Evolutionary conservation across 805 yeast species (phyloP).

Genomic region (Sungouiella blattae): DNA sequence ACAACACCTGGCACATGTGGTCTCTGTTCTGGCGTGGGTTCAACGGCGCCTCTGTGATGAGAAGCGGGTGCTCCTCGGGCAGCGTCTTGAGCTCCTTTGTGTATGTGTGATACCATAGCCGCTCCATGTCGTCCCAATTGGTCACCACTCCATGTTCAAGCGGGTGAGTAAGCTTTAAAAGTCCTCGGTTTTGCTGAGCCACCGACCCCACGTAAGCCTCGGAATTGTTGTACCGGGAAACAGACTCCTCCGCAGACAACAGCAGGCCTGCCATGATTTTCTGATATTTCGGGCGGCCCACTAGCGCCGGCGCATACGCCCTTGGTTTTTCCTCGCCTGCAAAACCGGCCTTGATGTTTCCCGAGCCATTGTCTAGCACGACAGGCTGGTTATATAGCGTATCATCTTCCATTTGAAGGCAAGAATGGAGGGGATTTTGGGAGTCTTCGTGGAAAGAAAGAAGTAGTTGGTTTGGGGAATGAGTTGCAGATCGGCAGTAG

Average conservation of each 20-base stretch:
- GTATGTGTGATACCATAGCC: slow-evolving; percentile 70
- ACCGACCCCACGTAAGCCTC: slow-evolving; percentile 70
- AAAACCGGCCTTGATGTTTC: slow-evolving; percentile 81
- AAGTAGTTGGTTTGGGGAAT: not conserved
- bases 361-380: slow-evolving; percentile 65
- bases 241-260: slow-evolving; percentile 15
- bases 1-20: slow-evolving; percentile 58
- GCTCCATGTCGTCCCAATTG: slow-evolving; percentile 86
- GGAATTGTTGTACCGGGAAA: slow-evolving; percentile 14
- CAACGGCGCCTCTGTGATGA: slow-evolving; percentile 86
- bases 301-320: slow-evolving; percentile 55
- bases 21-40: slow-evolving; percentile 65
- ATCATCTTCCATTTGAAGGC: slow-evolving; percentile 16
- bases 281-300: slow-evolving; percentile 82
- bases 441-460: not conserved
- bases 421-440: no score
- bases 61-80: slow-evolving; percentile 80
- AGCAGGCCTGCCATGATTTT: slow-evolving; percentile 66
- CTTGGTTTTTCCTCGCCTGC: slow-evolving; percentile 89
- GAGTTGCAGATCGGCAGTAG: not conserved
- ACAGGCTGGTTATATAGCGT: slow-evolving; percentile 43
- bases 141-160: slow-evolving; percentile 73
- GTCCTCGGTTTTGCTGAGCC: slow-evolving; percentile 76
- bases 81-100: slow-evolving; percentile 52
- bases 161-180: slow-evolving; percentile 69